These are phyloP conservation scores for Drechslera avenae DNA, from an alignment of 2,329 filamentous ascomycete genomes.

Conservation along the genomic window DNA sequence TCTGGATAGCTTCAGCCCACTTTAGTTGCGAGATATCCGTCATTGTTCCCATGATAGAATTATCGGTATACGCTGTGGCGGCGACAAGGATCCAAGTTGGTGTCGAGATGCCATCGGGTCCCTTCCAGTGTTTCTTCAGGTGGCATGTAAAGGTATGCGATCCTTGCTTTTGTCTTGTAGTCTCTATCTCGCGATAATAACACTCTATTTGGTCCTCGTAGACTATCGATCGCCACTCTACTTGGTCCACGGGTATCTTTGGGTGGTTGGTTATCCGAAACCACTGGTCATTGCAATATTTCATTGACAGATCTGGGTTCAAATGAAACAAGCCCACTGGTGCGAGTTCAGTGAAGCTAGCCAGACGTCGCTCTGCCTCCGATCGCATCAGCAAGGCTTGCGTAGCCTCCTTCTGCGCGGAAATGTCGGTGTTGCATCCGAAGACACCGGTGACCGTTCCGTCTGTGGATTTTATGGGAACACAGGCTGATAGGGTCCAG, in stretches of 20 bases:
- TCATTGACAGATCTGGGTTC: conserved; percentile 19
- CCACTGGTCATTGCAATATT: conserved; percentile 29
- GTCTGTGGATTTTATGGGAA: conserved; percentile 24
- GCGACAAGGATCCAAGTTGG: conserved; percentile 22
- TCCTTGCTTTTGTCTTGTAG: not conserved
- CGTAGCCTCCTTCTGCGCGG: conserved; percentile 30
- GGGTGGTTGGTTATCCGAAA: conserved; percentile 22
- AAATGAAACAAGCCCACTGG: conserved; percentile 18
- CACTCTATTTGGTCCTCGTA: conserved; percentile 5
- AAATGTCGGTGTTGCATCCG: conserved; percentile 33
- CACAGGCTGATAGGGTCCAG: conserved; percentile 30
- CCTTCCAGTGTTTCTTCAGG: conserved; percentile 23
- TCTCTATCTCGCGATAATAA: conserved; percentile 7
- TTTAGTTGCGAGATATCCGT: conserved; percentile 44
- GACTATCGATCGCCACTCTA: conserved; percentile 11
- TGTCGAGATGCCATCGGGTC: conserved; percentile 18
- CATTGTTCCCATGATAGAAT: conserved; percentile 33
- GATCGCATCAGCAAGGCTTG: conserved; percentile 13
- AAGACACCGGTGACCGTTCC: conserved; percentile 25
- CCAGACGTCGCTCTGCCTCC: conserved; percentile 24
- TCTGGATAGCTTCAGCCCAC: conserved; percentile 29
- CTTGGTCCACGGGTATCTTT: conserved; percentile 10
- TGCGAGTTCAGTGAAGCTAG: conserved; percentile 20
- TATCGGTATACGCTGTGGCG: conserved; percentile 19
- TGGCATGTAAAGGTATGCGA: conserved; percentile 15